Conservation (phyloP, 1,284 basidiomycete species). For the Fistulinella cinereoalba region DNA sequence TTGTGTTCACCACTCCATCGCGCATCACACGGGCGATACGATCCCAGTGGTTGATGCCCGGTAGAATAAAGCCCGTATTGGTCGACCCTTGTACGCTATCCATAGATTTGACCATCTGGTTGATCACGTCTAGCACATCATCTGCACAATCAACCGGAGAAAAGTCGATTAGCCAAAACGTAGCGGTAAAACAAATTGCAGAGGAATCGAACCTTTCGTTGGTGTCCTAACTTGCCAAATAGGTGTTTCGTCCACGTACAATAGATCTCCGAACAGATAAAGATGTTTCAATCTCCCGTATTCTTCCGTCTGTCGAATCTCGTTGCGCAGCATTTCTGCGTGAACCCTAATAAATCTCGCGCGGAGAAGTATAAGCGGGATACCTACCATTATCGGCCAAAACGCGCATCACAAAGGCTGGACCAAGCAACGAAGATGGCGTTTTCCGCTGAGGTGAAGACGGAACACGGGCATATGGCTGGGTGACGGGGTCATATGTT, state of each 20-base stretch:
- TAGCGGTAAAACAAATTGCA: neutral
- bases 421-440: constrained; percentile 9
- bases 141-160: neutral
- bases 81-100: constrained; percentile 13
- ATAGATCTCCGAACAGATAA: constrained; percentile 11
- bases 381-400: constrained; percentile 6
- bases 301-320: constrained; percentile 5
- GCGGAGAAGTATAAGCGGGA: neutral
- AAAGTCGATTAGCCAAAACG: neutral
- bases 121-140: constrained; percentile 12
- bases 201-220: constrained; percentile 7
- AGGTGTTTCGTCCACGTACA: constrained; percentile 8
- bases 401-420: constrained; percentile 13
- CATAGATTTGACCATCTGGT: constrained; percentile 11
- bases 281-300: constrained; percentile 11
- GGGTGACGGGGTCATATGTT: neutral
- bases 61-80: constrained; percentile 7
- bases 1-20: constrained; percentile 3
- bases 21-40: constrained; percentile 5
- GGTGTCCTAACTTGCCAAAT: constrained; percentile 12
- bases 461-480: neutral
- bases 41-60: constrained; percentile 9
- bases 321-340: constrained; percentile 10
- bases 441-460: neutral
- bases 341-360: too few species aligned